These are phyloP conservation scores for California macrophylla DNA, from an alignment of 441 rosid species.

Conservation along the genomic window DNA sequence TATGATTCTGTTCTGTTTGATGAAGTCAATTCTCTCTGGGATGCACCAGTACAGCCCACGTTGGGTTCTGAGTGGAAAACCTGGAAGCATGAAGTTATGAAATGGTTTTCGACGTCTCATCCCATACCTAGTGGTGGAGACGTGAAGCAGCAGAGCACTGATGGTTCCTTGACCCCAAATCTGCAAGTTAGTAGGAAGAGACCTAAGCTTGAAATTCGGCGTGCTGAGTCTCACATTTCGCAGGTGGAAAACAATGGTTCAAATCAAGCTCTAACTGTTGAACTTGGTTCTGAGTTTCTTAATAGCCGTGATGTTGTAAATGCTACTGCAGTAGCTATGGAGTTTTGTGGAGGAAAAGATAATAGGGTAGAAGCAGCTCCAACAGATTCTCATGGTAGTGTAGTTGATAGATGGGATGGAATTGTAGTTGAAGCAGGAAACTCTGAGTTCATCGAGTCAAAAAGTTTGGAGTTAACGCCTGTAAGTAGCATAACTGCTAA, in stretches of 20 bases:
- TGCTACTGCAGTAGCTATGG: constrained; percentile 27
- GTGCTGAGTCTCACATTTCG: constrained; percentile 66
- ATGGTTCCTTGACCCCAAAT: constrained; percentile 36
- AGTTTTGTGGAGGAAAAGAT: constrained; percentile 25
- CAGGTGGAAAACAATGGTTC: constrained; percentile 38
- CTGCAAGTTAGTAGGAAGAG: constrained; percentile 61
- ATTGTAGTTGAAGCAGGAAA: constrained; percentile 56
- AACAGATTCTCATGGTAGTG: constrained; percentile 39
- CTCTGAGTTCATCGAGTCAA: constrained; percentile 28
- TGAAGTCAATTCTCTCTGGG: constrained; percentile 60
- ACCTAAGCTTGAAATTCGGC: constrained; percentile 90
- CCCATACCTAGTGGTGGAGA: constrained; percentile 35
- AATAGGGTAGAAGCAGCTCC: constrained; percentile 31
- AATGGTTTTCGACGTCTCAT: constrained; percentile 65
- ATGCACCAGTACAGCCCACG: constrained; percentile 53
- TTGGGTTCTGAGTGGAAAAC: constrained; percentile 89
- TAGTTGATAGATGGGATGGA: constrained; percentile 57
- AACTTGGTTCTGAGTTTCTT: constrained; percentile 54
- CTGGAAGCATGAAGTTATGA: constrained; percentile 90
- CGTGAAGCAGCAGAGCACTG: constrained; percentile 29
- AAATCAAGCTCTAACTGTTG: constrained; percentile 36
- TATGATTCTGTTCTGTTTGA: constrained; percentile 66
- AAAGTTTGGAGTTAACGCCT: constrained; percentile 35
- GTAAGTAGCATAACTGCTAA: constrained; percentile 28
- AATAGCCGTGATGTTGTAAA: constrained; percentile 34